Conservation (phyloP, 768 basidiomycete genomes). For the Pluteus cervinus region DNA sequence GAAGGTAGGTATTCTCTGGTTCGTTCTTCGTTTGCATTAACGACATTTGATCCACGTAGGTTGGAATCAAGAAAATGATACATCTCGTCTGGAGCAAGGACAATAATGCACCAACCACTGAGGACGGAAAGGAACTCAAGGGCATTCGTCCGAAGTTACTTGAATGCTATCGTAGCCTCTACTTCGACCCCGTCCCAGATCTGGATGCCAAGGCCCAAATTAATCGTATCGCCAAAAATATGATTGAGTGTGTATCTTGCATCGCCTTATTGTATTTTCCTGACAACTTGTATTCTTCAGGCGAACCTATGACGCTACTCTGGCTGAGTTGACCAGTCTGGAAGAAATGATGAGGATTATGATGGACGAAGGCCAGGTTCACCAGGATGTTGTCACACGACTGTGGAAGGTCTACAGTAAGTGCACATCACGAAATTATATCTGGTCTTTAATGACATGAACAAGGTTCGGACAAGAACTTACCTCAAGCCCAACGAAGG, state of each 20-base stretch:
- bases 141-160: constrained; percentile 83
- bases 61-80: constrained; percentile 91
- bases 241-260: constrained; percentile 73
- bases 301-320: constrained; percentile 83
- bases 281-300: constrained; percentile 31
- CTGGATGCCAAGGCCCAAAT: constrained; percentile 80
- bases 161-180: constrained; percentile 82
- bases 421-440: constrained; percentile 17
- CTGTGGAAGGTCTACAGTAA: constrained; percentile 96
- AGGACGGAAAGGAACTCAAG: constrained; percentile 68
- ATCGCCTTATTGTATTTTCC: background rate
- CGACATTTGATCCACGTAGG: constrained; percentile 31
- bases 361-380: constrained; percentile 86
- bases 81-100: constrained; percentile 98
- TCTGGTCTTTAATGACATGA: background rate
- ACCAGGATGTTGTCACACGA: constrained; percentile 79
- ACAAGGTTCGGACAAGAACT: constrained; percentile 63
- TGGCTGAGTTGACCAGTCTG: constrained; percentile 92
- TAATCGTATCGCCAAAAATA: constrained; percentile 90
- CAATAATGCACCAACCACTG: constrained; percentile 66
- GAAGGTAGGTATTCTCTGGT: constrained; percentile 39
- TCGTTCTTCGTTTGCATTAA: constrained; percentile 1
- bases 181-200: constrained; percentile 79
- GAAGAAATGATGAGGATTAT: constrained; percentile 97
- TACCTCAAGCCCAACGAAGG: constrained; percentile 82